Percentiles rank a stretch among this genome's conserved stretches.
Conservation (phyloP, 2,329 filamentous ascomycete species). For the Alternaria sp. region DNA sequence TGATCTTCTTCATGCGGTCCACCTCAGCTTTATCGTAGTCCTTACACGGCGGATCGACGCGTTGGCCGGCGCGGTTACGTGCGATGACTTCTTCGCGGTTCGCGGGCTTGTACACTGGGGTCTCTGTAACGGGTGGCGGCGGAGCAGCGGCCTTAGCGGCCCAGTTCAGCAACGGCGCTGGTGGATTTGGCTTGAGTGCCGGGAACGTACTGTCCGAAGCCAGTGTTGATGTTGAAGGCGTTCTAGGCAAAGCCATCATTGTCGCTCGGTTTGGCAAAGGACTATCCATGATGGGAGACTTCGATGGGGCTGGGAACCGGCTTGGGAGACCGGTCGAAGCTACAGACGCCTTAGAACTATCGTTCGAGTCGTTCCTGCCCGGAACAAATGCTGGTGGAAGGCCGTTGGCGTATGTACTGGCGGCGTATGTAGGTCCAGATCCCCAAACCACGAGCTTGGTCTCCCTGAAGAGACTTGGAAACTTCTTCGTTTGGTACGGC, state of each 20-base stretch:
- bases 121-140: slow-evolving; percentile 35
- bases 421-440: not conserved
- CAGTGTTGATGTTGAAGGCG: slow-evolving; percentile 39
- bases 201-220: slow-evolving; percentile 27
- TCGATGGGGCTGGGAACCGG: slow-evolving; percentile 36
- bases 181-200: slow-evolving; percentile 8
- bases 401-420: not conserved
- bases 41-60: slow-evolving; percentile 61
- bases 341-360: slow-evolving; percentile 18
- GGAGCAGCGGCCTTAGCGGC: slow-evolving; percentile 44
- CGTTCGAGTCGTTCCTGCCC: not conserved
- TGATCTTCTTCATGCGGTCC: slow-evolving; percentile 66
- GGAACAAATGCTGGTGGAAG: not conserved
- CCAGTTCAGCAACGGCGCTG: slow-evolving; percentile 29
- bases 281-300: slow-evolving; percentile 23
- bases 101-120: slow-evolving; percentile 29
- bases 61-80: slow-evolving; percentile 66
- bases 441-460: slow-evolving; percentile 51
- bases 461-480: slow-evolving; percentile 62
- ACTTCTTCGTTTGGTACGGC: slow-evolving; percentile 59
- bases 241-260: slow-evolving; percentile 25
- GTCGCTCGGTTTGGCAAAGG: slow-evolving; percentile 17
- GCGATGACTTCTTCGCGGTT: slow-evolving; percentile 52
- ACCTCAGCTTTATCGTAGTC: slow-evolving; percentile 62
- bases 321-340: slow-evolving; percentile 32